A percentile compares a stretch with the other conserved stretches of the same genome.
These are phyloP conservation scores for Darksidea phi DNA, from an alignment of 495 filamentous ascomycete genomes.

Conservation along the genomic window DNA sequence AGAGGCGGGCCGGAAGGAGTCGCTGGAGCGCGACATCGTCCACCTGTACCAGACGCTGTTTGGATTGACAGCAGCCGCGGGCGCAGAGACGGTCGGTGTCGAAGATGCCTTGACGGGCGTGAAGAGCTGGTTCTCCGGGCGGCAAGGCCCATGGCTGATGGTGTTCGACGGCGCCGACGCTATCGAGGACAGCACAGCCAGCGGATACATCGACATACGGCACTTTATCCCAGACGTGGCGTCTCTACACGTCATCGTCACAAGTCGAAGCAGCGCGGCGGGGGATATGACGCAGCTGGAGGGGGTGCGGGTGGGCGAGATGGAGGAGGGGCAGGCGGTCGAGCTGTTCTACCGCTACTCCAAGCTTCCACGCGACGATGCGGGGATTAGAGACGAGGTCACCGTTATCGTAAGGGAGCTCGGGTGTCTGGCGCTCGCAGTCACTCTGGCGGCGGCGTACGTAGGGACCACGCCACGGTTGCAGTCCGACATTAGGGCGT, in stretches of 20 bases:
- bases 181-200: conserved; percentile 6
- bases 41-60: conserved; percentile 14
- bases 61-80: background rate
- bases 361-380: background rate
- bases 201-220: conserved; percentile 10
- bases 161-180: conserved; percentile 25
- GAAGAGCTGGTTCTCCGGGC: conserved; percentile 18
- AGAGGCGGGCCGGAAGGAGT: conserved; percentile 31
- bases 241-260: conserved; percentile 16
- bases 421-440: conserved; percentile 21
- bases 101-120: conserved; percentile 21
- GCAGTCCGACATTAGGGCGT: conserved; percentile 3
- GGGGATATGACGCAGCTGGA: conserved; percentile 15
- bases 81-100: conserved; percentile 1
- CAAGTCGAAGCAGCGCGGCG: conserved; percentile 12
- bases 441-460: conserved; percentile 22
- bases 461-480: conserved; percentile 8
- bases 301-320: conserved; percentile 15
- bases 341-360: conserved; percentile 8
- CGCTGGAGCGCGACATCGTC: conserved; percentile 28
- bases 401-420: conserved; percentile 26
- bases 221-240: conserved; percentile 22
- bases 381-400: background rate
- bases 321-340: conserved; percentile 5
- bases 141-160: conserved; percentile 16